Conservation (phyloP, 345 rosid species). For the Adansonia digitata region DNA sequence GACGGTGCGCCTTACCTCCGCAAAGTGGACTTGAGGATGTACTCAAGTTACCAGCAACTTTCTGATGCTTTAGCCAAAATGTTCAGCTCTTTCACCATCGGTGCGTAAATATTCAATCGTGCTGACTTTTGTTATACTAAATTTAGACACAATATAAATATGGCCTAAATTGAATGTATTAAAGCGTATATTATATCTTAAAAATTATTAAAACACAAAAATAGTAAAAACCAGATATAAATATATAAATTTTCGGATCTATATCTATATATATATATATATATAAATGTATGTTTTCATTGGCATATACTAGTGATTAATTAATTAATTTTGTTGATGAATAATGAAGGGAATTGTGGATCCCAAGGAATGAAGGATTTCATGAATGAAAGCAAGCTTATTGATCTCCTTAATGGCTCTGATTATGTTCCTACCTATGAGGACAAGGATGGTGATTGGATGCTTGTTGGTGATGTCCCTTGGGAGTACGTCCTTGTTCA, state of each 20-base stretch:
- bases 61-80: conserved; percentile 65
- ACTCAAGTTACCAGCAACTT: conserved; percentile 61
- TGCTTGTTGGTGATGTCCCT: conserved; percentile 95
- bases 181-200: too few relatives aligned
- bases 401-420: conserved; percentile 58
- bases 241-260: too few relatives aligned
- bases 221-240: too few relatives aligned
- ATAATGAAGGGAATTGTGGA: conserved; percentile 47
- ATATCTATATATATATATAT: too few relatives aligned
- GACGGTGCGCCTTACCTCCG: conserved; percentile 95
- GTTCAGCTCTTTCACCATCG: conserved; percentile 80
- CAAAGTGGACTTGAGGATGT: conserved; percentile 74
- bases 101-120: conserved; percentile 23
- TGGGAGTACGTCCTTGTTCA: conserved; percentile 56
- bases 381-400: conserved; percentile 63
- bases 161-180: too few relatives aligned
- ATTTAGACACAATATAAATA: too few relatives aligned
- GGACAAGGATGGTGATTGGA: conserved; percentile 97
- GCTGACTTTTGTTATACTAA: too few relatives aligned
- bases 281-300: too few relatives aligned
- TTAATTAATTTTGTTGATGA: not conserved
- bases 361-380: conserved; percentile 79
- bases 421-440: conserved; percentile 88
- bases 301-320: not conserved
- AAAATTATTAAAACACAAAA: too few relatives aligned